phyloP scores from a whole-genome alignment of 192 early-diverging fungal species.

The Backusella westeae region DNA sequence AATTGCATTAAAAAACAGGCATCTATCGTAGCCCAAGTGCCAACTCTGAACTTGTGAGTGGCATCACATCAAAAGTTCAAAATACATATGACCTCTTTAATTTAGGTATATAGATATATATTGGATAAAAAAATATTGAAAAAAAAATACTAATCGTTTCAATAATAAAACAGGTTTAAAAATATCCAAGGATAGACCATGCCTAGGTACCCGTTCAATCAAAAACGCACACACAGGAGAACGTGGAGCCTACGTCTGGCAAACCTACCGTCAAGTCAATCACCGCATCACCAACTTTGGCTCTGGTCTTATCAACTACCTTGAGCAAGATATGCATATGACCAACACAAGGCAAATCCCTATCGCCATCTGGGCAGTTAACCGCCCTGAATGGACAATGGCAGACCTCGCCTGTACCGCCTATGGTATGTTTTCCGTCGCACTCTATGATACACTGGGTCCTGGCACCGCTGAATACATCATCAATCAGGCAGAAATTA shows the following conservation, averaged over 20 bases:
- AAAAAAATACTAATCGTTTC: neutral
- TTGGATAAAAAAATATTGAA: neutral
- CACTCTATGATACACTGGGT: slow-evolving; percentile 93
- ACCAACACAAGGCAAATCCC: slow-evolving; percentile 6
- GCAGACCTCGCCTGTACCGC: slow-evolving; percentile 58
- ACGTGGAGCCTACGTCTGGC: slow-evolving; percentile 66
- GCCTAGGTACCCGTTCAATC: slow-evolving; percentile 61
- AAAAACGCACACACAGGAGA: slow-evolving; percentile 56
- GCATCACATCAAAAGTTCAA: slow-evolving; percentile 39
- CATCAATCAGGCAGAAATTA: slow-evolving; percentile 84
- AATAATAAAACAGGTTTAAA: slow-evolving; percentile 44
- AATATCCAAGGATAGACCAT: slow-evolving; percentile 49
- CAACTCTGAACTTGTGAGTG: slow-evolving; percentile 29
- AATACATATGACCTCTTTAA: slow-evolving; percentile 46
- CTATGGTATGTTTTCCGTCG: slow-evolving; percentile 65
- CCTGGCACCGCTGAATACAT: slow-evolving; percentile 80
- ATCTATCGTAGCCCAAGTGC: slow-evolving; percentile 39
- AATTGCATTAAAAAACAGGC: slow-evolving; percentile 20
- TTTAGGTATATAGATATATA: slow-evolving; percentile 29
- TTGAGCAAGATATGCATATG: slow-evolving; percentile 33
- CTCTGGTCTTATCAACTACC: slow-evolving; percentile 62
- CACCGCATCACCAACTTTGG: slow-evolving; percentile 62
- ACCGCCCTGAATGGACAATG: slow-evolving; percentile 66
- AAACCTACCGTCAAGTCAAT: slow-evolving; percentile 62
- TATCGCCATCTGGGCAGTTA: slow-evolving; percentile 14